These are phyloP conservation scores for Mucor ambiguus DNA, from an alignment of 371 early-diverging fungal species.

Conservation along the genomic window DNA sequence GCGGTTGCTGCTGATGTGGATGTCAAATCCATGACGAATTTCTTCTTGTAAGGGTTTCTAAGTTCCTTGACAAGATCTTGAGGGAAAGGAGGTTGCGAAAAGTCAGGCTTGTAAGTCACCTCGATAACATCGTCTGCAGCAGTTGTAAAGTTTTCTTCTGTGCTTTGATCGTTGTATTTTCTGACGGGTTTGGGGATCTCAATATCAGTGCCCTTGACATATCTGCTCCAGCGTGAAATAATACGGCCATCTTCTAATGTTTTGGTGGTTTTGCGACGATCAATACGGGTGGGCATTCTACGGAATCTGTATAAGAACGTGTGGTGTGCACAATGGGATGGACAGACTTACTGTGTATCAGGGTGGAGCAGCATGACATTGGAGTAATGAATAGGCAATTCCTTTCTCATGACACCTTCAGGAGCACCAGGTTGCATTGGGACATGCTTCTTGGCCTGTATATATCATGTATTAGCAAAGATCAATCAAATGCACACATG, in stretches of 20 bases:
- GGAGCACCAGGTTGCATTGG: conserved; percentile 51
- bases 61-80: conserved; percentile 42
- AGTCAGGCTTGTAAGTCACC: conserved; percentile 37
- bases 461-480: background rate
- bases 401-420: conserved; percentile 50
- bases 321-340: background rate
- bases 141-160: conserved; percentile 44
- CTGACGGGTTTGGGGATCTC: conserved; percentile 48
- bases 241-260: conserved; percentile 44
- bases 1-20: conserved; percentile 1
- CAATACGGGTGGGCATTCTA: conserved; percentile 46
- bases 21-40: conserved; percentile 4
- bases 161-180: conserved; percentile 42
- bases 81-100: conserved; percentile 39
- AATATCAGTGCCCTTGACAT: conserved; percentile 49
- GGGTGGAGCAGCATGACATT: conserved; percentile 56
- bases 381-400: conserved; percentile 52
- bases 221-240: conserved; percentile 41
- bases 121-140: conserved; percentile 34
- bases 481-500: background rate
- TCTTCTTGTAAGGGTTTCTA: conserved; percentile 44
- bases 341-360: conserved; percentile 50
- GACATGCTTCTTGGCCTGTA: conserved; percentile 52
- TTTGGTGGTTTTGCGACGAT: conserved; percentile 42
- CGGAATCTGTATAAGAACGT: background rate